phyloP scores from a whole-genome alignment of 169 alveolate species.

The Eimeria sp. region DNA sequence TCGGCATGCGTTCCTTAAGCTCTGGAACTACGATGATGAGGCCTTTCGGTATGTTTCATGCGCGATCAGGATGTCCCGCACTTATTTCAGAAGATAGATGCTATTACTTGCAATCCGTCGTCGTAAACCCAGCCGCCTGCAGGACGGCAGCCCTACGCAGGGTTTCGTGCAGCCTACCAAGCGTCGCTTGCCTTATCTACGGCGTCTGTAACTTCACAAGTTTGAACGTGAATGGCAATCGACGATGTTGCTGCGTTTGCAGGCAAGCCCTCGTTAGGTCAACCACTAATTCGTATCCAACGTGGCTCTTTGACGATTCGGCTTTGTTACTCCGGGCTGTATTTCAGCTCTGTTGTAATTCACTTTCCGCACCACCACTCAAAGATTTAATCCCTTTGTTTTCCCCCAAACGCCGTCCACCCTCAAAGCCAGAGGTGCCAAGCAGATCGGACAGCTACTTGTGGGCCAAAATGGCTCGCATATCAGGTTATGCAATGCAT shows the following conservation, averaged over 20 bases:
- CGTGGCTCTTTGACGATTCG: conserved; percentile 68
- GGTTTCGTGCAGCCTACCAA: background rate
- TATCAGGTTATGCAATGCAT: conserved; percentile 64
- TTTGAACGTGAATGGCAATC: background rate
- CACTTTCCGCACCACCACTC: conserved; percentile 56
- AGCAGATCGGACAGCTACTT: conserved; percentile 69
- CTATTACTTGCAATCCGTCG: background rate
- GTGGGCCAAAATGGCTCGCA: conserved; percentile 75
- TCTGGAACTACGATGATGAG: conserved; percentile 78
- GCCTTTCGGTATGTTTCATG: conserved; percentile 41
- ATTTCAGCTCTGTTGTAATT: conserved; percentile 52
- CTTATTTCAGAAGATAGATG: background rate
- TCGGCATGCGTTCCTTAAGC: conserved; percentile 78
- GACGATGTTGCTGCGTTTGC: conserved; percentile 3
- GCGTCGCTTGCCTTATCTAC: background rate
- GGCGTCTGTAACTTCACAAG: background rate
- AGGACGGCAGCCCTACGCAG: background rate
- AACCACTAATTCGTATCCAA: conserved; percentile 36
- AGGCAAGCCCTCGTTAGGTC: conserved; percentile 67
- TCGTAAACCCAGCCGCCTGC: background rate
- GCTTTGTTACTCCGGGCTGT: conserved; percentile 55
- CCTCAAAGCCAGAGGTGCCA: conserved; percentile 27
- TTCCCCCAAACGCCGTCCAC: conserved; percentile 31
- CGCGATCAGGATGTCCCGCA: background rate
- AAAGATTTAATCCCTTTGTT: conserved; percentile 41